Conservation (phyloP, 208 protist genomes). For the Naegleria fowleri region DNA sequence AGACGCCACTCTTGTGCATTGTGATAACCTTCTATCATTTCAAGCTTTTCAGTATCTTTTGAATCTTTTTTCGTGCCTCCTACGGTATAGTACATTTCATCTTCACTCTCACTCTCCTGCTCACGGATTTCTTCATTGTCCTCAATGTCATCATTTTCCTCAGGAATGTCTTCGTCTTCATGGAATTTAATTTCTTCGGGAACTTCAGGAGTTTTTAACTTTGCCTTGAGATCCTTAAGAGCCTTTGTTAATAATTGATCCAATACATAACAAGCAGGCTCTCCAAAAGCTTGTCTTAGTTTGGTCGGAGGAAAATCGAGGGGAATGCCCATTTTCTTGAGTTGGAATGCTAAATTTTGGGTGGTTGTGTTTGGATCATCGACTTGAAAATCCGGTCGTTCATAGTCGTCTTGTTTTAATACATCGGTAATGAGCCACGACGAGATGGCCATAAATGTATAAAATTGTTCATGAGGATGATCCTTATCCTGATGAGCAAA, state of each 20-base stretch:
- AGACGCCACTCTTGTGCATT: conserved; percentile 10
- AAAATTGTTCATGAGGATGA: not conserved
- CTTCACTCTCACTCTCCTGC: not conserved
- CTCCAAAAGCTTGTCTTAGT: conserved; percentile 4
- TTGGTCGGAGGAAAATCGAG: not conserved
- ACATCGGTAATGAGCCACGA: not conserved
- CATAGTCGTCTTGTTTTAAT: not conserved
- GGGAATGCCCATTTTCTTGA: not conserved
- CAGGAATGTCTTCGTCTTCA: not conserved
- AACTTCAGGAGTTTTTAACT: not conserved
- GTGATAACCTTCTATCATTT: not conserved
- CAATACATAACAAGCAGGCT: not conserved
- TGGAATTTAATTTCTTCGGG: not conserved
- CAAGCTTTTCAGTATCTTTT: not conserved
- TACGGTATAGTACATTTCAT: not conserved
- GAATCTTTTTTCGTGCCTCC: not conserved
- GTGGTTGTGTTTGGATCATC: not conserved
- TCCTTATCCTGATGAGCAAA: not conserved
- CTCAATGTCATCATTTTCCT: not conserved
- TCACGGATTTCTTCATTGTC: not conserved
- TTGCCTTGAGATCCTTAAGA: not conserved
- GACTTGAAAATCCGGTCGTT: not conserved
- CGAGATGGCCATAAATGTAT: not conserved
- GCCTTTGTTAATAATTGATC: not conserved
- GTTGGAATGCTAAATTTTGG: not conserved